Base-by-base conservation (phyloP, 2,329 filamentous ascomycete genomes). In the Colletotrichum spinosum region DNA sequence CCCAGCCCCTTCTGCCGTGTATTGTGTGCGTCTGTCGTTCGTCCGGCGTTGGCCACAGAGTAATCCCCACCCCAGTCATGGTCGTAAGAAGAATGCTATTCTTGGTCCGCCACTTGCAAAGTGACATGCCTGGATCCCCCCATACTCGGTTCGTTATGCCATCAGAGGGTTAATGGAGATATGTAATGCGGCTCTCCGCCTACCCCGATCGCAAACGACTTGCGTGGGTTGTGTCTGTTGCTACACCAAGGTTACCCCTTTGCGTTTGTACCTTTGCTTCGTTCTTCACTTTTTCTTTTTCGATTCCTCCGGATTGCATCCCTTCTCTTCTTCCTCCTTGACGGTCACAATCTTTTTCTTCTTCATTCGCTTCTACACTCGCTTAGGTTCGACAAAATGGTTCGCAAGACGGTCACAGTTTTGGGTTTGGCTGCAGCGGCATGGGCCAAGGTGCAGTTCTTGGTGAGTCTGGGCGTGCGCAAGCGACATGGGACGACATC, bases 371-470 rank as follows among this genome's bases (percentile, higher is more conserved):
- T 65, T 55, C 38, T 55, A 44, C 38, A 65, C 46, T 65, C 64
- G 64, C 64, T 60, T 35, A n/a, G 55, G 34, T 65, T 38, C 45
- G 44, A 67, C 58, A 62, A 3, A 12, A 58, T 67, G 64, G n/a
- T 55, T 38, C 50, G 49, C 44, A 67, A 65, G 52, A 57, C 58
- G 17, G 33, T 57, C 12, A 53, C 63, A 13, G 49, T 65, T 59
- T 58, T 67, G 44, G 53, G 60, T 34, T 65, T 65, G 13, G 60
- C 45, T 54, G 64, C 60, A 34, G 64, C 60, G 15, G 60, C 54
- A 13, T 49, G 50, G 44, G 64, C 64, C 13, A 67, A 50, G 60
- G 64, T 67, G 60, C 64, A 67, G 55, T 65, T 67, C 51, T 55
- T 67, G 64, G 64, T 51, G 60, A 67, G 64, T 65, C 34, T 15